Percentiles rank a stretch among this genome's conserved stretches.
phyloP scores from a whole-genome alignment of 2,329 filamentous ascomycete species.

The Escovopsis weberi region DNA sequence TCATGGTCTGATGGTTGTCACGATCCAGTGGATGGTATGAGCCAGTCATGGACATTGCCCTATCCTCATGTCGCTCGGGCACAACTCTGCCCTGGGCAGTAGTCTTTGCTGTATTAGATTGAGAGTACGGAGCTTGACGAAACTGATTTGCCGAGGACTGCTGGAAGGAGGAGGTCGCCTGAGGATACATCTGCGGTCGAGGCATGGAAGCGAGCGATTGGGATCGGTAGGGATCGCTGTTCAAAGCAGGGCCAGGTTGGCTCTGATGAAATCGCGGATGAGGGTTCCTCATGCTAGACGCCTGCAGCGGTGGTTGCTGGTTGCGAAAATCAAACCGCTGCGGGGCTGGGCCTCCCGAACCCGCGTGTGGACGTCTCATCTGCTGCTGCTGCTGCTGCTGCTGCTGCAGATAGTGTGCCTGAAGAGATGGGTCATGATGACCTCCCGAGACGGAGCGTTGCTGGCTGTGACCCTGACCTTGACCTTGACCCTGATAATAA shows the following conservation, averaged over 20 bases:
- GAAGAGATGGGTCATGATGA: conserved; percentile 27
- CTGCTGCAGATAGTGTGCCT: conserved; percentile 31
- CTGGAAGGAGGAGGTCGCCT: conserved; percentile 45
- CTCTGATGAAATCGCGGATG: conserved; percentile 48
- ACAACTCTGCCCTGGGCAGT: conserved; percentile 87
- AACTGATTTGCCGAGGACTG: conserved; percentile 58
- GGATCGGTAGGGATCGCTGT: conserved; percentile 78
- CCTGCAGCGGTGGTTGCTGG: conserved; percentile 31
- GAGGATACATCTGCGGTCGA: conserved; percentile 58
- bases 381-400: conserved; percentile 30
- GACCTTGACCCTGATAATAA: conserved; percentile 35
- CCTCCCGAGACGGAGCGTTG: conserved; percentile 34
- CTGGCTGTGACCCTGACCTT: neutral
- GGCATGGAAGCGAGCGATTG: conserved; percentile 73
- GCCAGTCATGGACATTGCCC: conserved; percentile 91
- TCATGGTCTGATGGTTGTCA: conserved; percentile 82
- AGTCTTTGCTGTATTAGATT: conserved; percentile 53
- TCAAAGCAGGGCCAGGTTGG: conserved; percentile 54
- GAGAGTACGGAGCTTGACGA: conserved; percentile 58
- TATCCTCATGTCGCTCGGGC: conserved; percentile 80
- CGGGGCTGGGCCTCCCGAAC: conserved; percentile 34
- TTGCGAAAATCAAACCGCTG: conserved; percentile 51
- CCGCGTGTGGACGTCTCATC: conserved; percentile 30
- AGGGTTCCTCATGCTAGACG: conserved; percentile 24
- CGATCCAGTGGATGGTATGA: conserved; percentile 53